Base-by-base conservation (phyloP, 257 asterid genomes). In the Lithospermum erythrorhizon region DNA sequence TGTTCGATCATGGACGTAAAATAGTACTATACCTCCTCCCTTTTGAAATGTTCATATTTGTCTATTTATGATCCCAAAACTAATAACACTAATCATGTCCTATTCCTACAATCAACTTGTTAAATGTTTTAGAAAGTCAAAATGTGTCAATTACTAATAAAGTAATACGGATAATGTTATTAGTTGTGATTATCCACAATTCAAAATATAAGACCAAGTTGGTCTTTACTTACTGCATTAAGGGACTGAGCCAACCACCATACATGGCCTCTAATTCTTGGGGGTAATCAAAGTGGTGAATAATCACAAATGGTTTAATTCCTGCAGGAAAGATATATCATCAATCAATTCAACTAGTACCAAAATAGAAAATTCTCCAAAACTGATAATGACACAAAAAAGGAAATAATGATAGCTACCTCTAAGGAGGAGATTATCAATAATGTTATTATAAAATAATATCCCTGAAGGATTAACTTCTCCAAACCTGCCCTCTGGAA, bases 231-330 rank as follows among this genome's bases (percentile, higher is more conserved):
- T 61, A 87, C 95, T 84, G 95, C 82, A 85, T 84, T 35, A 71
- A 64, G 64, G 77, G 89, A 74, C 83, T 83, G 23, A 85, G 87
- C 96, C 93, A 85, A n/a, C 83, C 94, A 32, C 81, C 67, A 27
- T 76, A 85, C 64, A 79, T 62, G 37, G 81, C 84, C 55, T 79
- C 82, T 19, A 87, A 78, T 69, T 82, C 89, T 71, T 81, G 84
- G 65, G 96, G 96, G 68, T 70, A 73, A 18, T 85, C 96, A 18
- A 62, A 47, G 74, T 87, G 96, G 78, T 76, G 77, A 70, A 87
- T 75, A 3, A 86, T 87, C 60, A 79, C 89, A 65, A 85, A 83
- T 18, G 96, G 95, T 70, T 78, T 56, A 54, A 85, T 82, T 24
- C 87, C 91, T 87, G 63, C 64, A 61, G n/a, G 1, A 21, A 13